Base-by-base conservation (phyloP, 441 rosid genomes). In the Bruguiera hainesii region DNA sequence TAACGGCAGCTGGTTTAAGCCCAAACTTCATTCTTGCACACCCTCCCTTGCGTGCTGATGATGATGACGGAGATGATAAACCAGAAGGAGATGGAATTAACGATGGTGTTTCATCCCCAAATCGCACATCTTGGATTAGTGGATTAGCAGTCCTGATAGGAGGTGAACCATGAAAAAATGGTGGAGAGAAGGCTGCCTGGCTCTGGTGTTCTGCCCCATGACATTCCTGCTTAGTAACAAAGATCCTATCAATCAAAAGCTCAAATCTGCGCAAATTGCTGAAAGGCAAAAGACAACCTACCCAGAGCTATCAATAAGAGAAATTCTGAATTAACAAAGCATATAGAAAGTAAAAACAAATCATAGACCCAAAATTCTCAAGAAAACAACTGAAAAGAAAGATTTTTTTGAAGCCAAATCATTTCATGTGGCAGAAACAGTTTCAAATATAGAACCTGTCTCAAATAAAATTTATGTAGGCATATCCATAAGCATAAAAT, bases 121-220 rank as follows among this genome's bases (percentile, higher is more conserved):
- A 93, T 20, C 79, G 88, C 61, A 84, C 97, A 79, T 90, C 98
- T 65, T 82, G 86, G 25, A 79, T 84, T 71, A 90, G 71, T 29
- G 98, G 98, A 76, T 93, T 93, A 3, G 76, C 77, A 52, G 88
- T 90, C 77, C 98, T 82, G 30, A 82, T 70, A 0, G 98, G 97
- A 56, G 98, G 98, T 26, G 98, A 88, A 37, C 98, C 98, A 3
- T 75, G 69, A 74, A 87, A 90, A 84, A 68, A 85, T 3, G 97
- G 97, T 13, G 98, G 95, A 0, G 96, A 84, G 13, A 89, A 79
- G 37, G 87, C 79, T 49, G 76, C 80, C 28, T 66, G 78, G 23
- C 75, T 59, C 19, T 75, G 65, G 57, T 76, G 83, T 57, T 86
- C 90, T 28, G 71, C 73, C 49, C 82, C 90, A 72, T 74, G 74